These are phyloP conservation scores for Tricholoma matsutake DNA, from an alignment of 768 basidiomycete species.

Conservation along the genomic window DNA sequence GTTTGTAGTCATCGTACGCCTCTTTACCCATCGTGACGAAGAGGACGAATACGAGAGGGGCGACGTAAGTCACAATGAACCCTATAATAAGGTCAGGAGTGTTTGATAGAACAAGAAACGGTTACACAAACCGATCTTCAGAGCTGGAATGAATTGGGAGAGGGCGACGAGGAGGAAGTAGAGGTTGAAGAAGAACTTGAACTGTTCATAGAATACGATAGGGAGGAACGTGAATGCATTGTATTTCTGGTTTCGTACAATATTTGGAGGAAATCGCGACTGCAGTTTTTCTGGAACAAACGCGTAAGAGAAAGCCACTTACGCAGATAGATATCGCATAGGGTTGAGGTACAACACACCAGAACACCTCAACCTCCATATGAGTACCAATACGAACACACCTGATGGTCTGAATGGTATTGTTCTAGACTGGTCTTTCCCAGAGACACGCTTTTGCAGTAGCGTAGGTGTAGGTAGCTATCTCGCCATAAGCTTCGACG, in stretches of 20 bases:
- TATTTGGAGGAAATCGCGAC: constrained; percentile 77
- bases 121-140: constrained; percentile 79
- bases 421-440: constrained; percentile 72
- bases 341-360: neutral
- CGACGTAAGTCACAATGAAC: constrained; percentile 93
- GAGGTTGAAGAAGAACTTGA: constrained; percentile 99
- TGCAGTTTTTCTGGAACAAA: constrained; percentile 60
- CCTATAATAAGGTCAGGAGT: constrained; percentile 42
- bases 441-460: constrained; percentile 14
- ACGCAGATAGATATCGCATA: neutral
- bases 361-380: neutral
- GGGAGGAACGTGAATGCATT: constrained; percentile 96
- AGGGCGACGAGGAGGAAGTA: constrained; percentile 97
- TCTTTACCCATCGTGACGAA: constrained; percentile 98
- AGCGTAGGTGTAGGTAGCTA: constrained; percentile 15
- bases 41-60: constrained; percentile 93
- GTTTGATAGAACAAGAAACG: neutral
- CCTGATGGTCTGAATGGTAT: constrained; percentile 77
- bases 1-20: constrained; percentile 97
- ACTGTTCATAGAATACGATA: constrained; percentile 96
- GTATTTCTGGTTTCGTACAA: constrained; percentile 97
- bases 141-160: constrained; percentile 91
- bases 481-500: constrained; percentile 10
- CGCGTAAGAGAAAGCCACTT: neutral
- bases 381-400: constrained; percentile 17